Percentiles rank a stretch among this genome's conserved stretches.
These are phyloP conservation scores for Auricularia sp. DNA, from an alignment of 768 basidiomycete species.

Conservation along the genomic window DNA sequence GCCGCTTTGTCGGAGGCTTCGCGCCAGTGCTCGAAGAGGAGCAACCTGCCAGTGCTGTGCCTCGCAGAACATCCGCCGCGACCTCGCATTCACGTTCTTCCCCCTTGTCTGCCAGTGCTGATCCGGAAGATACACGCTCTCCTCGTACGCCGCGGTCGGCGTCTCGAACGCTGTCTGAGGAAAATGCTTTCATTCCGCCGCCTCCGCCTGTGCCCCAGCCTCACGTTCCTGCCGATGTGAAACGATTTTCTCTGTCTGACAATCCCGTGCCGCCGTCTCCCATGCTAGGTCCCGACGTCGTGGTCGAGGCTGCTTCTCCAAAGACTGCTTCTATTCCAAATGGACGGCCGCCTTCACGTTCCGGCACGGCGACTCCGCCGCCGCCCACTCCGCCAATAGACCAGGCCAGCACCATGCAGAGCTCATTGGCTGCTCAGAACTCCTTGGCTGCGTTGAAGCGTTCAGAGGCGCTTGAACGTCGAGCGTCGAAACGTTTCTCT, in stretches of 20 bases:
- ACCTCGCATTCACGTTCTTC: slow-evolving; percentile 2
- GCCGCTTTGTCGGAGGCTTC: slow-evolving; percentile 47
- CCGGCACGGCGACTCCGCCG: slow-evolving; percentile 18
- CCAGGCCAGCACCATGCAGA: slow-evolving; percentile 5
- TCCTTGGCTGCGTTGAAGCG: slow-evolving; percentile 84
- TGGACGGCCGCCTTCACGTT: neutral
- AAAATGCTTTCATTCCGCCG: neutral
- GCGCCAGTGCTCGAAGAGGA: slow-evolving; percentile 13
- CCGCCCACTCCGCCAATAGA: slow-evolving; percentile 30
- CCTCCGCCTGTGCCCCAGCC: slow-evolving; percentile 15
- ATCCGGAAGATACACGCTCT: neutral
- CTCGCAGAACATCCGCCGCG: slow-evolving; percentile 3
- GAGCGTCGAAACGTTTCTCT: slow-evolving; percentile 94
- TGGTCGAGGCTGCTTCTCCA: slow-evolving; percentile 38
- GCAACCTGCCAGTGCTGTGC: slow-evolving; percentile 7
- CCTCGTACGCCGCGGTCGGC: neutral
- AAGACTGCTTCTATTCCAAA: neutral
- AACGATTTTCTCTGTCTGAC: slow-evolving; percentile 73
- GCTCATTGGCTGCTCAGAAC: slow-evolving; percentile 54
- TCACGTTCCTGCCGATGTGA: slow-evolving; percentile 56
- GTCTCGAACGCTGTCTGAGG: neutral
- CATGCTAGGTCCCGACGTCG: slow-evolving; percentile 37
- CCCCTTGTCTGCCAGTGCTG: neutral
- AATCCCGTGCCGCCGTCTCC: slow-evolving; percentile 42
- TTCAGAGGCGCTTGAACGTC: slow-evolving; percentile 74